Evolutionary conservation across 169 alveolate genomes (phyloP).

Genomic region (Plasmodium vivax): DNA sequence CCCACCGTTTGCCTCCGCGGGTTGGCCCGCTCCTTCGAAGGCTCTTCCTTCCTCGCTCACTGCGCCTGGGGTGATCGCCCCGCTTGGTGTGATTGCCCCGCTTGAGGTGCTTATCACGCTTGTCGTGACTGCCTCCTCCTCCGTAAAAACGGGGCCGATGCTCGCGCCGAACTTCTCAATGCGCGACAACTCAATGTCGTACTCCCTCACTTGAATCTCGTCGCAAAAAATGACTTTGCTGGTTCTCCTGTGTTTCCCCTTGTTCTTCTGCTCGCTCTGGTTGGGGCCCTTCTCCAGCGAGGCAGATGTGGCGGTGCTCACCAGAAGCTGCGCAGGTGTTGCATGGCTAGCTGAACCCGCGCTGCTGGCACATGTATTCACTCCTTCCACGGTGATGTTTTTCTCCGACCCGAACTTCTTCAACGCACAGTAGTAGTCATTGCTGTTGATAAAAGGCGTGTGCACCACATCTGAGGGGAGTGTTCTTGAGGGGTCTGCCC

Average conservation of each 20-base stretch:
- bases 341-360: not conserved
- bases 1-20: not conserved
- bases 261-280: not conserved
- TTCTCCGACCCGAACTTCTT: conserved; percentile 23
- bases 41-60: not conserved
- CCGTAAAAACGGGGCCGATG: conserved; percentile 76
- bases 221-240: conserved; percentile 75
- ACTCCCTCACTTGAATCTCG: conserved; percentile 76
- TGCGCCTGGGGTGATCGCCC: not conserved
- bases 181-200: conserved; percentile 78
- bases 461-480: conserved; percentile 47
- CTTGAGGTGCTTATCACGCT: not conserved
- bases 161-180: conserved; percentile 81
- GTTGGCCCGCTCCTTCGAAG: not conserved
- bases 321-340: not conserved
- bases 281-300: not conserved
- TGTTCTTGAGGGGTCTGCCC: conserved; percentile 60
- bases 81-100: not conserved
- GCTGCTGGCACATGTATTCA: not conserved
- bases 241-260: conserved; percentile 11
- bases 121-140: conserved; percentile 4
- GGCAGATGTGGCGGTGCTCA: not conserved
- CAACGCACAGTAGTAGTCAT: conserved; percentile 36
- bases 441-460: conserved; percentile 58
- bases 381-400: not conserved